phyloP scores from a whole-genome alignment of 176 grass and related monocot species.

The Urochloa ruziziensis region DNA sequence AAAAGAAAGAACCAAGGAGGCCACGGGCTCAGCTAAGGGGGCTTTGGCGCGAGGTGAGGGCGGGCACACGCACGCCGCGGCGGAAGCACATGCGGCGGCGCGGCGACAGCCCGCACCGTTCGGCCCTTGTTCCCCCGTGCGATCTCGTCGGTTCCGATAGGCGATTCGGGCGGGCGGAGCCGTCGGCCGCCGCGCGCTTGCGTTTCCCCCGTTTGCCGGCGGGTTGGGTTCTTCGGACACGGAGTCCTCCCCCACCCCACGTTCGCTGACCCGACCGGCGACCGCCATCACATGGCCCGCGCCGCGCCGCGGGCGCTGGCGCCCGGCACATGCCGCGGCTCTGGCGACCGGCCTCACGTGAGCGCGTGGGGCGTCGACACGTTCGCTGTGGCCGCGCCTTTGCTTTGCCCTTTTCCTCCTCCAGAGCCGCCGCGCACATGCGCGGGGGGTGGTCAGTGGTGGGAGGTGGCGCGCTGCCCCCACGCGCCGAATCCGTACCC shows the following conservation, averaged over 20 bases:
- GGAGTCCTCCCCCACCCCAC: background rate
- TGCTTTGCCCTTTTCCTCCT: background rate
- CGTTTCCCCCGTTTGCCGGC: background rate
- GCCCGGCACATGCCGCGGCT: constrained; percentile 19
- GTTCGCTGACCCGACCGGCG: background rate
- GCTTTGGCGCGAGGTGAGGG: background rate
- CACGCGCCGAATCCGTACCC: background rate
- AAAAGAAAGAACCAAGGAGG: no score
- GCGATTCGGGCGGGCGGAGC: background rate
- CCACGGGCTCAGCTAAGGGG: background rate
- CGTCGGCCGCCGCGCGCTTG: no score
- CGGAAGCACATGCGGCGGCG: constrained; percentile 3
- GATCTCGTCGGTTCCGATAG: background rate
- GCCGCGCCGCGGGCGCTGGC: background rate
- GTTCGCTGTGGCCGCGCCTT: background rate
- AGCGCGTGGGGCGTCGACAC: background rate
- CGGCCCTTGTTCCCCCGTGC: background rate
- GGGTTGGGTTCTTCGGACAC: background rate
- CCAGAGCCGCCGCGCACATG: background rate
- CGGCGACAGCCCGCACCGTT: background rate
- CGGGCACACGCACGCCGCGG: background rate
- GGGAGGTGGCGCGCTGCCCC: background rate
- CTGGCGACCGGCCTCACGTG: constrained; percentile 30
- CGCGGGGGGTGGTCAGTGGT: background rate
- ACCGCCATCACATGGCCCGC: constrained; percentile 5